Base-by-base conservation (phyloP, 2,329 filamentous ascomycete genomes). In the Eutypa lata region DNA sequence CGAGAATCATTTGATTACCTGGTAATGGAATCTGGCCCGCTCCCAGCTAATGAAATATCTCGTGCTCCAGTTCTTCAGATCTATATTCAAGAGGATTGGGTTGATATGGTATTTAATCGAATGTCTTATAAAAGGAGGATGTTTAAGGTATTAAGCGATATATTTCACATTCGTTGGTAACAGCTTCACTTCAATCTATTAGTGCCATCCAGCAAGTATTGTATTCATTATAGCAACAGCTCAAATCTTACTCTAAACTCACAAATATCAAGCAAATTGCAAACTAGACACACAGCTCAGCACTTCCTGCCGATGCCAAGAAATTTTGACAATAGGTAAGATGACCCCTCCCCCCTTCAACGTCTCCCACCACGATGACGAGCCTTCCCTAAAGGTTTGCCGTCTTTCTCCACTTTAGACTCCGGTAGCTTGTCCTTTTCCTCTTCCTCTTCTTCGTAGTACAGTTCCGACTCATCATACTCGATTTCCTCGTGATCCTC, bases 381-480 rank as follows among this genome's bases (percentile, higher is more conserved):
- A 45, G 10, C 11, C 21, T 45, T 24, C 42, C 26, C 22, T 3
- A n/a, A 26, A 16, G 42, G 5, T 26, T 26, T 45, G n/a, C 19
- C 37, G 33, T 49, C 21, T 5, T 42, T 26, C 11, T 54, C 50
- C 13, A 50, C 50, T 2, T 53, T 31, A 10, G 26, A 31, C 26
- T 10, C 26, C 5, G 26, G 10, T 10, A 31, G 6, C 26, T 5
- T 5, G 10, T 31, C 24, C 45, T 52, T 21, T 7, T 40, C 35
- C 11, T 55, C 50, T 10, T 52, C 50, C 3, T 53, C 48, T 22
- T 49, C 52, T n/a, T 48, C 31, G 1, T 50, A 50, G 35, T 52
- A 55, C 49, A 58, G 48, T 22, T 62, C 60, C 2, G 56, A 59
- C n/a, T 61, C 53, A 2, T 63, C 60, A 28, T 64, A 65, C 44